These are phyloP conservation scores for Aleurites moluccanus DNA, from an alignment of 441 rosid species.

Conservation along the genomic window DNA sequence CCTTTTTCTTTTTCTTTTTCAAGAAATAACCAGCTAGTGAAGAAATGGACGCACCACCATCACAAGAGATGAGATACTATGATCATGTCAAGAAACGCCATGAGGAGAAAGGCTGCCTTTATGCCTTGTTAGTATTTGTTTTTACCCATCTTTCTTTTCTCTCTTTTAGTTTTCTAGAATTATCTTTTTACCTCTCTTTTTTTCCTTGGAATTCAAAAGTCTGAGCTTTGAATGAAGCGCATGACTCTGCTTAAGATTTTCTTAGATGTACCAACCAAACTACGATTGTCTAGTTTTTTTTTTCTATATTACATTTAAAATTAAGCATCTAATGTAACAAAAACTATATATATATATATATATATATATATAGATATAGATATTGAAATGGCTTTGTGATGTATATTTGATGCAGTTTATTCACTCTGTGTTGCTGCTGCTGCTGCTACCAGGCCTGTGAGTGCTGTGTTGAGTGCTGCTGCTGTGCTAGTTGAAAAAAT, in stretches of 20 bases:
- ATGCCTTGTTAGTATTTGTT: slow-evolving; percentile 35
- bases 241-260: too few species aligned
- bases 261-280: too few species aligned
- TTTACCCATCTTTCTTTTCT: background rate
- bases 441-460: slow-evolving; percentile 45
- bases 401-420: slow-evolving; percentile 31
- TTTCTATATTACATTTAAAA: too few species aligned
- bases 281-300: too few species aligned
- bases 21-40: too few species aligned
- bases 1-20: too few species aligned
- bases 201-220: too few species aligned
- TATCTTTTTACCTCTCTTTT: too few species aligned
- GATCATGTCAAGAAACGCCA: slow-evolving; percentile 45
- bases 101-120: slow-evolving; percentile 48
- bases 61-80: slow-evolving; percentile 40
- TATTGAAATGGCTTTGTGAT: background rate
- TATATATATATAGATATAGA: too few species aligned
- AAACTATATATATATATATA: background rate
- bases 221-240: too few species aligned
- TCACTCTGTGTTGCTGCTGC: slow-evolving; percentile 37
- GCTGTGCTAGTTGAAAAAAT: slow-evolving; percentile 10
- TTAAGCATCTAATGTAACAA: too few species aligned
- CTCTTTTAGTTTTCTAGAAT: background rate
- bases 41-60: slow-evolving; percentile 43
- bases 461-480: slow-evolving; percentile 39